Evolutionary conservation across 768 basidiomycete genomes (phyloP).

Genomic region (Suillus americanus): DNA sequence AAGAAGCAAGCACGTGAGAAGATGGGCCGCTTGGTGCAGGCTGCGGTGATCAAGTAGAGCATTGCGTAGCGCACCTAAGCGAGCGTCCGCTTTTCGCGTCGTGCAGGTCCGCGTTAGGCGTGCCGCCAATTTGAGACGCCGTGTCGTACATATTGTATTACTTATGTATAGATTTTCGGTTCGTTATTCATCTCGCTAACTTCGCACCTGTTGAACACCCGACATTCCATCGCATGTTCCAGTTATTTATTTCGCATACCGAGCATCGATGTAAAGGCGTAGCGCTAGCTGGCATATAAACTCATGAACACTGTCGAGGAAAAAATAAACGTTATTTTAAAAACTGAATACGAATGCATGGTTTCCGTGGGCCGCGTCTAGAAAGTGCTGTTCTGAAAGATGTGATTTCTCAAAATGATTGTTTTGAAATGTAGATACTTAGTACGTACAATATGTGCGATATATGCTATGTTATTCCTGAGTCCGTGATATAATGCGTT

Average conservation of each 20-base stretch:
- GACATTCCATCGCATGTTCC: neutral
- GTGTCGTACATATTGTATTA: neutral
- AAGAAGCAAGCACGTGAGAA: conserved; percentile 81
- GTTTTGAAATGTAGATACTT: neutral
- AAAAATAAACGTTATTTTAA: neutral
- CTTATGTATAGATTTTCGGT: conserved; percentile 1
- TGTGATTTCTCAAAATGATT: neutral
- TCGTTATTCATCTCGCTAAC: neutral
- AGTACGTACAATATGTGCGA: neutral
- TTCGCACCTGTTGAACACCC: neutral
- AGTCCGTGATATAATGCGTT: neutral
- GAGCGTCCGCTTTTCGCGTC: neutral
- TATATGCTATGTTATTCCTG: neutral
- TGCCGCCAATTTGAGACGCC: neutral
- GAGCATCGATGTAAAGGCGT: neutral
- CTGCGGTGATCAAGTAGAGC: conserved; percentile 77
- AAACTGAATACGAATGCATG: neutral
- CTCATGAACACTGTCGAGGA: neutral
- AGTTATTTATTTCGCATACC: neutral
- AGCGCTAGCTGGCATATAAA: neutral
- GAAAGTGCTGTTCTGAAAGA: neutral
- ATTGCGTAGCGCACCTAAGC: conserved; percentile 33
- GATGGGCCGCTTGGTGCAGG: conserved; percentile 69
- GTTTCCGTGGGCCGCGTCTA: neutral
- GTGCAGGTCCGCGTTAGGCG: neutral